Conservation (phyloP, 2,329 filamentous ascomycete species). For the Orbilia quercus region DNA sequence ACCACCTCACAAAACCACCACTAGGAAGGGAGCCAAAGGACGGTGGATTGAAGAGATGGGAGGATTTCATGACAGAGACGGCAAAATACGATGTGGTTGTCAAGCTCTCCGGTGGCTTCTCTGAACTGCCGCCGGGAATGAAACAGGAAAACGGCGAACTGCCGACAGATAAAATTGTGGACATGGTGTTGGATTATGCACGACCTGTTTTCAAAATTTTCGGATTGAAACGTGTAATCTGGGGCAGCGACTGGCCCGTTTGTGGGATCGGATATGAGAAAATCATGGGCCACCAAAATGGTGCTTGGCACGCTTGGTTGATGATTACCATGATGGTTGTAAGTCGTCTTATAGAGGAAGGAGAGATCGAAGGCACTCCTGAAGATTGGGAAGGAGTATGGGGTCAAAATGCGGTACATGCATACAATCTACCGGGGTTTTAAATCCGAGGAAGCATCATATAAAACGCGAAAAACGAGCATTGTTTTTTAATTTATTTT, state of each 20-base stretch:
- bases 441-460: background rate
- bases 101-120: conserved; percentile 89
- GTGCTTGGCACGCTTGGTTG: conserved; percentile 40
- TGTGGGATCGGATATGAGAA: conserved; percentile 73
- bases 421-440: conserved; percentile 16
- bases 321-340: conserved; percentile 16
- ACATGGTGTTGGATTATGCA: conserved; percentile 34
- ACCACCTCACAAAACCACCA: conserved; percentile 66
- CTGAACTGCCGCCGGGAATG: conserved; percentile 74
- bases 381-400: conserved; percentile 46
- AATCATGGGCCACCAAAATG: conserved; percentile 57
- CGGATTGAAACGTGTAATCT: conserved; percentile 79
- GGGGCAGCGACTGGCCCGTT: conserved; percentile 93
- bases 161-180: conserved; percentile 19
- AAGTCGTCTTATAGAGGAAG: conserved; percentile 17
- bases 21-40: conserved; percentile 57
- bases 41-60: conserved; percentile 56
- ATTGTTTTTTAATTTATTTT: conserved; percentile 31
- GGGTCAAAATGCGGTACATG: conserved; percentile 30
- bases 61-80: conserved; percentile 19
- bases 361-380: background rate
- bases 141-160: conserved; percentile 4
- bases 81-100: conserved; percentile 69
- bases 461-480: background rate
- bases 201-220: conserved; percentile 77